Evolutionary conservation across 2,329 filamentous ascomycete species (phyloP), one percentile per base, ranked within the genome.

Genomic region (Aschersonia sp.): DNA sequence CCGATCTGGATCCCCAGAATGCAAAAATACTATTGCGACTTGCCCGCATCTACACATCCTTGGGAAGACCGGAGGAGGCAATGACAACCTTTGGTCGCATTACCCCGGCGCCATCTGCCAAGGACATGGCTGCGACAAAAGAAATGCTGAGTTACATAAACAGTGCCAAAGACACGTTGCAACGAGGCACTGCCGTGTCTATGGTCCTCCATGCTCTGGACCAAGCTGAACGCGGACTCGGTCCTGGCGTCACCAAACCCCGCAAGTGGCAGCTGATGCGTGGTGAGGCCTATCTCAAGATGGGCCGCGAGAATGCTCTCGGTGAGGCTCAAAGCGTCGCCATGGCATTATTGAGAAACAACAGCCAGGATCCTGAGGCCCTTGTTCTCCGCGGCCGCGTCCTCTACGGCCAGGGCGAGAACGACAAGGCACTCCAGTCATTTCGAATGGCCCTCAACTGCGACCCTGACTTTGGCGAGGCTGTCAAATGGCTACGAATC

Each of bases 261-360:
- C 80, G 90, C 60, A 92, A 92, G 67, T 98, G 92, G 92, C 85
- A 85, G 60, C 71, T 97, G 52, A 83, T 98, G 81, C 81, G 87
- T 37, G 90, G 87, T 50, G 87, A 95, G 66, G 90, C 90, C 8
- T 86, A 94, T 59, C 68, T 98, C 51, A 90, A 89, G 69, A 94
- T 97, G 82, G 87, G 85, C 50, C 88, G 86, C 52, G 77, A 81
- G 50, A 96, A 96, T 66, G 82, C 87, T 9, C 71, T 95, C 6
- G 89, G 88, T 35, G 89, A 96, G 63, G 90, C 88, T 5, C 87
- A 94, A 66, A 94, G 89, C 61, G 80, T 97, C 47, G 88, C 88
- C 57, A 95, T 96, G 79, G 78, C 78, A 3, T 68, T 98, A 56
- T 73, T 98, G 52, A 80, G 92, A 47, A 74, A 77, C 60, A 97